A percentile compares a stretch with the other conserved stretches of the same genome.
Conservation (phyloP, 2,329 filamentous ascomycete genomes). For the Colletotrichum liriopes region DNA sequence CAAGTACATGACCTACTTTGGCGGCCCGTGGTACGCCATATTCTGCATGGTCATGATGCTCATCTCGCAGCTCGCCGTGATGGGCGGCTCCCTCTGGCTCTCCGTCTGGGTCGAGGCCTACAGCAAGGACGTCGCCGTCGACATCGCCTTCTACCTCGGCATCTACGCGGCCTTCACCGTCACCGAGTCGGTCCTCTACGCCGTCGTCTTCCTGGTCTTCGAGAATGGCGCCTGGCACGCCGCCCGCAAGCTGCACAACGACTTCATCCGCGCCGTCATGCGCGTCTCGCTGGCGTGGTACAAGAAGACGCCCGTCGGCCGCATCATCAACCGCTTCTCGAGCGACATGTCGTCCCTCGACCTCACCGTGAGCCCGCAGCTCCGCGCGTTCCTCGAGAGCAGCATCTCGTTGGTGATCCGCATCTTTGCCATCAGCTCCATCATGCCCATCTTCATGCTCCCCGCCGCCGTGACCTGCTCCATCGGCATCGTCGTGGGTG, state of each 20-base stretch:
- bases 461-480: slow-evolving; percentile 63
- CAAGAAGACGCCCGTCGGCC: slow-evolving; percentile 67
- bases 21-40: slow-evolving; percentile 60
- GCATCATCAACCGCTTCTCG: slow-evolving; percentile 70
- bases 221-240: slow-evolving; percentile 72
- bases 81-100: slow-evolving; percentile 64
- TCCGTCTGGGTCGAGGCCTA: slow-evolving; percentile 70
- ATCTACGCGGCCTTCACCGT: slow-evolving; percentile 66
- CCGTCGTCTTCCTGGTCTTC: slow-evolving; percentile 62
- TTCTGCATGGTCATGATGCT: slow-evolving; percentile 57
- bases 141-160: slow-evolving; percentile 67
- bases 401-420: slow-evolving; percentile 61
- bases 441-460: slow-evolving; percentile 67
- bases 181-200: slow-evolving; percentile 60
- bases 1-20: slow-evolving; percentile 68
- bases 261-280: slow-evolving; percentile 68
- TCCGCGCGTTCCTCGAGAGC: slow-evolving; percentile 61
- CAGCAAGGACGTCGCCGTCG: slow-evolving; percentile 58
- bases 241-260: slow-evolving; percentile 66
- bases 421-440: slow-evolving; percentile 63
- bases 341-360: slow-evolving; percentile 73
- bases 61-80: slow-evolving; percentile 58
- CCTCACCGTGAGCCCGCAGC: slow-evolving; percentile 61
- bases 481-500: slow-evolving; percentile 62
- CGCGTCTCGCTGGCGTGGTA: slow-evolving; percentile 71